Evolutionary conservation across 2,329 filamentous ascomycete genomes (phyloP), one percentile per base, ranked within the genome.

Genomic region (Amphichorda felina): DNA sequence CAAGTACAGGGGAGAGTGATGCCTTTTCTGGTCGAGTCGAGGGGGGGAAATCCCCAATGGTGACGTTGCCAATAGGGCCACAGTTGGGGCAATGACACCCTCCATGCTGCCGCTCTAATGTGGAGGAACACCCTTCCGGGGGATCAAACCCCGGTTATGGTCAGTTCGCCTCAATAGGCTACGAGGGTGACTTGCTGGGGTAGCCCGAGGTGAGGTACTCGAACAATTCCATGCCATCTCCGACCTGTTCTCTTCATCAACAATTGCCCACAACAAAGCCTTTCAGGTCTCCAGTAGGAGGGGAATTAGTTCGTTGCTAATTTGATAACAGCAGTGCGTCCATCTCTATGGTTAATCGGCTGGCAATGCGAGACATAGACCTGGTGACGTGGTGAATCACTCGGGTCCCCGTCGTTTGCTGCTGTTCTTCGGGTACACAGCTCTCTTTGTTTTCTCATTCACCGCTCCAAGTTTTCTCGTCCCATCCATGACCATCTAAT

Each of bases 81-180:
- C 33, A 27, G 19, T 35, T 47, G 38, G 39, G 43, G 43, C 50
- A 50, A 50, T 49, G 44, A 38, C 45, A 54, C 50, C 52, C 52
- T 50, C 51, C 43, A 40, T 48, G 44, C 44, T 45, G 41, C 33
- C 41, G 44, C 46, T 43, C 52, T 53, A 55, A 54, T 55, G 52
- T 53, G 50, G 43, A 47, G 46, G 38, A 43, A 50, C 48, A 46
- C 48, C 43, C 43, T 53, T 54, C 44, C 41, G 46, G 47, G 8
- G 9, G 5, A 22, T 29, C 48, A 50, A 43, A 45, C 43, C 46
- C 43, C 40, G 43, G 43, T 38, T 39, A 34, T 43, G 44, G 44
- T 41, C 41, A 45, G 50, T 43, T 50, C 50, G 43, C 48, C 42
- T 49, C 44, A 49, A 43, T 47, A 47, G 44, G 43, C 41, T 46